Percentiles rank a stretch among this genome's conserved stretches.
These are phyloP conservation scores for Pseudocercospora musae DNA, from an alignment of 2,329 filamentous ascomycete genomes.

Conservation along the genomic window DNA sequence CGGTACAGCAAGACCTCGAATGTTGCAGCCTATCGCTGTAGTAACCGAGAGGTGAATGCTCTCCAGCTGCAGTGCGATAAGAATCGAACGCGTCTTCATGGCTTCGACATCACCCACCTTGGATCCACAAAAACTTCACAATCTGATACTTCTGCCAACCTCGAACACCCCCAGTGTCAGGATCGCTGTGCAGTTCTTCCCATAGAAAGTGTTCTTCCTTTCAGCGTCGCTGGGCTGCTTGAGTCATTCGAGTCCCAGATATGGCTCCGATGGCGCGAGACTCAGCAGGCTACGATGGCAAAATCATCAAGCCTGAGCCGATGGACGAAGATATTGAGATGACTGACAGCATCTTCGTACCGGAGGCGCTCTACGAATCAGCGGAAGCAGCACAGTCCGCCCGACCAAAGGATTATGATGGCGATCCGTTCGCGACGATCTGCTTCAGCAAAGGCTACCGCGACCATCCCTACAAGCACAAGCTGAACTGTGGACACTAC, in stretches of 20 bases:
- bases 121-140: background rate
- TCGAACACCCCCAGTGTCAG: background rate
- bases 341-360: background rate
- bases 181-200: too few relatives aligned
- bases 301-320: background rate
- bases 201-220: background rate
- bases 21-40: background rate
- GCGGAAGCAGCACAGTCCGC: background rate
- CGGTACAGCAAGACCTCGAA: too few relatives aligned
- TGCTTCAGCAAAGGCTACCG: constrained; percentile 7
- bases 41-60: background rate
- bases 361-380: background rate
- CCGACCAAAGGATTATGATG: constrained; percentile 2
- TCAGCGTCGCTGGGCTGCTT: background rate
- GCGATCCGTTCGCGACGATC: constrained; percentile 1
- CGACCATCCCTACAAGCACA: constrained; percentile 7
- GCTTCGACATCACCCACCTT: background rate
- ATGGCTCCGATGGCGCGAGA: too few relatives aligned
- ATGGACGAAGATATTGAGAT: background rate
- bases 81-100: background rate
- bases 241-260: background rate
- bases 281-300: too few relatives aligned
- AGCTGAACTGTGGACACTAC: constrained; percentile 8
- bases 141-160: background rate
- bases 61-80: background rate